These are phyloP conservation scores for Catharanthus roseus DNA, from an alignment of 257 asterid genomes.

Conservation along the genomic window DNA sequence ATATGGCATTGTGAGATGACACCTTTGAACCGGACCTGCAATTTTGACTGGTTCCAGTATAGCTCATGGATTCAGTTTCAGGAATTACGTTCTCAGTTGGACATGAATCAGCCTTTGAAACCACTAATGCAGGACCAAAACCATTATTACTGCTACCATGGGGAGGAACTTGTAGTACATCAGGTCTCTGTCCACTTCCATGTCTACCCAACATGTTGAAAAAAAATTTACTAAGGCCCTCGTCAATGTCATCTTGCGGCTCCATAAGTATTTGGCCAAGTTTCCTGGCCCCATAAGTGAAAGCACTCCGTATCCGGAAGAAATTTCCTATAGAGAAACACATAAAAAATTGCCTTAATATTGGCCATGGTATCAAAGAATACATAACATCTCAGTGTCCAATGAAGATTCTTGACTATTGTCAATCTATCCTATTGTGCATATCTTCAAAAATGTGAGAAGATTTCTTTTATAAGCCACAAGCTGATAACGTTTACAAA, in stretches of 20 bases:
- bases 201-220: constrained; percentile 63
- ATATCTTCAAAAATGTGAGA: not conserved
- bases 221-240: constrained; percentile 60
- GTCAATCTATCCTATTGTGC: not conserved
- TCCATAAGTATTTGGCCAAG: constrained; percentile 52
- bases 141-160: constrained; percentile 18
- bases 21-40: constrained; percentile 11
- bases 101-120: constrained; percentile 18
- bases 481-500: not conserved
- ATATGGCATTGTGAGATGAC: constrained; percentile 11
- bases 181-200: constrained; percentile 54
- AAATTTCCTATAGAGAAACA: constrained; percentile 53
- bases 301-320: constrained; percentile 82
- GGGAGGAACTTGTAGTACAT: constrained; percentile 37
- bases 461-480: not conserved
- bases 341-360: not conserved
- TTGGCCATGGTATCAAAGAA: not conserved
- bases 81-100: constrained; percentile 20
- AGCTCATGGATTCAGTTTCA: constrained; percentile 14
- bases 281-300: constrained; percentile 71
- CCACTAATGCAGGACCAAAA: constrained; percentile 18
- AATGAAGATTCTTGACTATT: not conserved
- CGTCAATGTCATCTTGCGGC: constrained; percentile 41
- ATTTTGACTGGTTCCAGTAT: not conserved
- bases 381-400: not conserved